phyloP scores from a whole-genome alignment of 2,329 filamentous ascomycete genomes.

The Phoma sp. region DNA sequence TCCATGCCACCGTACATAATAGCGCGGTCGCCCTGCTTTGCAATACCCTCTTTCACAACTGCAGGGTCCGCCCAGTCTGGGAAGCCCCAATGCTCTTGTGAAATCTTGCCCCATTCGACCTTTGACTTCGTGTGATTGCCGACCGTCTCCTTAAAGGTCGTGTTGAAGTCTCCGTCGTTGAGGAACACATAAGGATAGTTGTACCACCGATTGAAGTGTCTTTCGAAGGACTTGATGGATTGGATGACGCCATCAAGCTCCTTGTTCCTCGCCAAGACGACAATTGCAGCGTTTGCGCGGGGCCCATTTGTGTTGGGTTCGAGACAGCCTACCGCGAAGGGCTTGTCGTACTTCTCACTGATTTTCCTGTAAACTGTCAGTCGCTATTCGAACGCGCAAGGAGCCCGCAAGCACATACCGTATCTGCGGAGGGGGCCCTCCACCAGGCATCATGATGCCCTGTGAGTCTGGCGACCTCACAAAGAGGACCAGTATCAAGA shows the following conservation, averaged over 20 bases:
- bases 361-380: slow-evolving; percentile 72
- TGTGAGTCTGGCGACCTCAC: slow-evolving; percentile 84
- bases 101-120: slow-evolving; percentile 94
- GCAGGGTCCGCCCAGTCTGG: slow-evolving; percentile 95
- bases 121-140: slow-evolving; percentile 84
- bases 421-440: slow-evolving; percentile 85
- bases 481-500: slow-evolving; percentile 89
- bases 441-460: slow-evolving; percentile 81
- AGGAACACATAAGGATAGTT: slow-evolving; percentile 98
- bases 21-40: slow-evolving; percentile 93
- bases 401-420: slow-evolving; percentile 63
- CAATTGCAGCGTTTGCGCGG: slow-evolving; percentile 91
- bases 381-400: neutral
- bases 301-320: slow-evolving; percentile 76
- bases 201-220: slow-evolving; percentile 99
- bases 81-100: slow-evolving; percentile 90
- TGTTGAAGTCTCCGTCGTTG: slow-evolving; percentile 96
- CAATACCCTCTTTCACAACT: slow-evolving; percentile 92
- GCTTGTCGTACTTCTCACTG: slow-evolving; percentile 95
- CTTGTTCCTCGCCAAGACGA: slow-evolving; percentile 94
- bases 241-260: slow-evolving; percentile 95
- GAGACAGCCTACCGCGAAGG: slow-evolving; percentile 89
- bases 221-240: slow-evolving; percentile 95
- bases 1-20: slow-evolving; percentile 99
- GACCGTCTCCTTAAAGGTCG: slow-evolving; percentile 87